Evolutionary conservation across 768 basidiomycete genomes (phyloP).

Genomic region (Mycena galericulata): DNA sequence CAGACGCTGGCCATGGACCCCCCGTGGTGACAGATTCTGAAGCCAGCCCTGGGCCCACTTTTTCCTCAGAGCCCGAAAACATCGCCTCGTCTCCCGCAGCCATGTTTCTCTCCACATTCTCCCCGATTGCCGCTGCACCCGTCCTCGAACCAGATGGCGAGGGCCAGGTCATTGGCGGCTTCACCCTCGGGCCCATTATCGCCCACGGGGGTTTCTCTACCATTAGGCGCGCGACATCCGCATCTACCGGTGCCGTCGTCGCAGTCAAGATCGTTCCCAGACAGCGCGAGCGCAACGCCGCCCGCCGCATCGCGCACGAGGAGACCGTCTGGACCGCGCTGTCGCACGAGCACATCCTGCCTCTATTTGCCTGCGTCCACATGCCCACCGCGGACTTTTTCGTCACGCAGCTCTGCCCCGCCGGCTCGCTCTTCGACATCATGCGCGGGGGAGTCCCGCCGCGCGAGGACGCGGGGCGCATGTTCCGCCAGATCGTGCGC

Average conservation of each 20-base stretch:
- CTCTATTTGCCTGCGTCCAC: slow-evolving; percentile 76
- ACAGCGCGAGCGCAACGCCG: slow-evolving; percentile 63
- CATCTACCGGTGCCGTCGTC: slow-evolving; percentile 69
- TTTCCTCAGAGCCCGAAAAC: background rate
- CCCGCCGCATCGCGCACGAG: slow-evolving; percentile 74
- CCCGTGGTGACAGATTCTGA: background rate
- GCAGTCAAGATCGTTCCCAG: slow-evolving; percentile 88
- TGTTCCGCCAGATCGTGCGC: slow-evolving; percentile 88
- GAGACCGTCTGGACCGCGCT: slow-evolving; percentile 79
- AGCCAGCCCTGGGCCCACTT: background rate
- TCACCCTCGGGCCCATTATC: slow-evolving; percentile 79
- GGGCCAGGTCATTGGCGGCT: slow-evolving; percentile 76
- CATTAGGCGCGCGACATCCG: slow-evolving; percentile 75
- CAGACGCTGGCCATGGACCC: slow-evolving; percentile 18
- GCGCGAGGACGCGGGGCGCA: slow-evolving; percentile 84
- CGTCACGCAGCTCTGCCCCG: slow-evolving; percentile 86
- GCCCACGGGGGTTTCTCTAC: slow-evolving; percentile 87
- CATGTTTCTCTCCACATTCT: slow-evolving; percentile 77
- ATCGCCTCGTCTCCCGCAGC: slow-evolving; percentile 74
- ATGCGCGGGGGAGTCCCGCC: slow-evolving; percentile 77
- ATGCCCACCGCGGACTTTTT: slow-evolving; percentile 78
- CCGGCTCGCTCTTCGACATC: slow-evolving; percentile 88
- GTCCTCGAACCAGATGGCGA: slow-evolving; percentile 68
- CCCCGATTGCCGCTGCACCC: slow-evolving; percentile 48
- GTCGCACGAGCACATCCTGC: slow-evolving; percentile 88